Conservation (phyloP, 306 rosid genomes). For the Prunus mume region DNA sequence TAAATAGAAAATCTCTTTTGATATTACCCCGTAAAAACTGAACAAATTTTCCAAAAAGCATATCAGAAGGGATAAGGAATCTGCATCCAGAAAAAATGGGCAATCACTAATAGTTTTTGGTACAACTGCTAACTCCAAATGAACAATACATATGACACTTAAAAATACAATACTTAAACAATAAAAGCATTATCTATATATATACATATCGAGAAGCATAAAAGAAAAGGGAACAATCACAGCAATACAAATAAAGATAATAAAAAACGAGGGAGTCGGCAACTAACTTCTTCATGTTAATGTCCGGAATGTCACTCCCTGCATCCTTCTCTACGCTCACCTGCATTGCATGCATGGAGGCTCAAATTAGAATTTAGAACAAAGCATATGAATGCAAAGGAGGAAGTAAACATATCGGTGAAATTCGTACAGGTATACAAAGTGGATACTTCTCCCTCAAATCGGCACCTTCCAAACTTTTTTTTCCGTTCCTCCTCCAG, state of each 20-base stretch:
- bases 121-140: too few species aligned
- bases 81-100: too few species aligned
- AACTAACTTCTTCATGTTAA: neutral
- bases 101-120: too few species aligned
- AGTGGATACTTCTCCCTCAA: neutral
- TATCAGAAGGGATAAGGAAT: neutral
- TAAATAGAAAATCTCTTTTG: too few species aligned
- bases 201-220: neutral
- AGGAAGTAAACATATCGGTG: neutral
- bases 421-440: neutral
- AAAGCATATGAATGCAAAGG: neutral
- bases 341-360: neutral
- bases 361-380: neutral
- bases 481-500: too few species aligned
- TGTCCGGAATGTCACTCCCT: neutral
- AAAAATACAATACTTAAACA: too few species aligned
- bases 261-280: neutral
- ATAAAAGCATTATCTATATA: too few species aligned
- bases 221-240: neutral
- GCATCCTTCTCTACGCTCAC: neutral
- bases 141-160: too few species aligned
- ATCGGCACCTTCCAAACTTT: too few species aligned
- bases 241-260: neutral
- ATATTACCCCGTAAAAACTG: neutral
- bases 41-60: neutral